Base-by-base conservation (phyloP, 176 grass and related monocot species). In the Rhynchospora breviuscula region DNA sequence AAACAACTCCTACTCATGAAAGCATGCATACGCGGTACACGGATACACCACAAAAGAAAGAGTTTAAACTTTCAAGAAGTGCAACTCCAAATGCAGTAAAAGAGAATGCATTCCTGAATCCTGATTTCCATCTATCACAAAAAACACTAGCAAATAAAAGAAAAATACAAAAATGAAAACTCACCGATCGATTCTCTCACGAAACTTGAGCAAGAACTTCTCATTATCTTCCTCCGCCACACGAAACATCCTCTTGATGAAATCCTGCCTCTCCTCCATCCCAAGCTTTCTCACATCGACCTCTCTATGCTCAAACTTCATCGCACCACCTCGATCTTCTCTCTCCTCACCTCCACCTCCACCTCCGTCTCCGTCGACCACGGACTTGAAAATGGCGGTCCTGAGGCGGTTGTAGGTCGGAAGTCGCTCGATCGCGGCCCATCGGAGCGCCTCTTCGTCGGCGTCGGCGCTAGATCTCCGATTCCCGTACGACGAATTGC, bases 141-240 rank as follows among this genome's bases (percentile, higher is more conserved):
- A 67, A 40, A n/a, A 5, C 8, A 22, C 78, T 40, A 17, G 59
- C 6, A 65, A 45, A 10, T 51, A 15, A 2, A 74, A 40, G 1
- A 51, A 67, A 22, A n/a, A 56, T 13, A 29, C 8, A 61, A 29
- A 67, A 26, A 35, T 21, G 9, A 9, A 9, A 17, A 67, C 5
- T 54, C 8, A 87, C 92, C 88, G 90, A 88, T 98, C 96, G 80
- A 99, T 85, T 47, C 96, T 88, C 67, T 99, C 79, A 33, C 96
- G 87, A 0, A 95, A 93, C 89, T 95, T 99, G 40, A 91, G 84
- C 4, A 99, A 87, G 84, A 99, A 87, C 0, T 93, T 83, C 85
- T 89, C 93, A 87, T 99, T 99, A 80, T 95, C 96, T 43, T 99
- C 96, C 60, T 99, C 96, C 53, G 96, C 96, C 75, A 99, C 91